Percentiles rank a stretch among this genome's conserved stretches.
Evolutionary conservation across 2,329 filamentous ascomycete genomes (phyloP).

Genomic region (Byssoonygena ceratinophila): DNA sequence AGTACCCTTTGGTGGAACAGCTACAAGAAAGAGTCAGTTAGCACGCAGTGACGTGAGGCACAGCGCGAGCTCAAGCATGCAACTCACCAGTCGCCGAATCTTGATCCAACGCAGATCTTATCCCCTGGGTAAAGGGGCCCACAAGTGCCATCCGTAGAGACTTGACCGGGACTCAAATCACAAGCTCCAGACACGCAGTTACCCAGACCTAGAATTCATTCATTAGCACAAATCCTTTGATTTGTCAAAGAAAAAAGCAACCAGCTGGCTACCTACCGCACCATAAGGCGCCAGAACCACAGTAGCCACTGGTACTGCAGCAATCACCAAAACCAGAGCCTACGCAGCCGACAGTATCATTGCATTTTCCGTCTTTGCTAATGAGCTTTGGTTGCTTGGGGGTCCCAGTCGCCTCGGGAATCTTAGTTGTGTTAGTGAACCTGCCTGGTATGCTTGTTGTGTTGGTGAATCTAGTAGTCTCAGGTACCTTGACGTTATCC

Average conservation of each 20-base stretch:
- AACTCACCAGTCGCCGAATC: constrained; percentile 17
- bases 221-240: constrained; percentile 1
- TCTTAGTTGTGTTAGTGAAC: background rate
- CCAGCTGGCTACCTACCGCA: constrained; percentile 13
- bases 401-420: background rate
- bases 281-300: constrained; percentile 16
- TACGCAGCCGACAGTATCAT: constrained; percentile 9
- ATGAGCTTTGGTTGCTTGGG: constrained; percentile 3
- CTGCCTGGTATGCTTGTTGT: background rate
- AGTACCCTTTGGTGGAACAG: constrained; percentile 18
- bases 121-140: constrained; percentile 14
- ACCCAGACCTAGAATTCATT: constrained; percentile 8
- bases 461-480: background rate
- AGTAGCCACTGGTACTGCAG: constrained; percentile 16
- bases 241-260: background rate
- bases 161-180: constrained; percentile 5
- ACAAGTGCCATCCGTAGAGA: constrained; percentile 15
- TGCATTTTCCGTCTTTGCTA: constrained; percentile 15
- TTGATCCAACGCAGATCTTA: constrained; percentile 14
- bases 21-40: constrained; percentile 9
- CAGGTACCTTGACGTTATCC: background rate
- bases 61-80: background rate
- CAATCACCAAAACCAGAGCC: constrained; percentile 17
- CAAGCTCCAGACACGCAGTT: constrained; percentile 16
- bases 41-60: background rate